Percentiles rank a stretch among this genome's conserved stretches.
Evolutionary conservation across 192 early-diverging fungal genomes (phyloP).

Genomic region (Phlyctochytrium planicorne): DNA sequence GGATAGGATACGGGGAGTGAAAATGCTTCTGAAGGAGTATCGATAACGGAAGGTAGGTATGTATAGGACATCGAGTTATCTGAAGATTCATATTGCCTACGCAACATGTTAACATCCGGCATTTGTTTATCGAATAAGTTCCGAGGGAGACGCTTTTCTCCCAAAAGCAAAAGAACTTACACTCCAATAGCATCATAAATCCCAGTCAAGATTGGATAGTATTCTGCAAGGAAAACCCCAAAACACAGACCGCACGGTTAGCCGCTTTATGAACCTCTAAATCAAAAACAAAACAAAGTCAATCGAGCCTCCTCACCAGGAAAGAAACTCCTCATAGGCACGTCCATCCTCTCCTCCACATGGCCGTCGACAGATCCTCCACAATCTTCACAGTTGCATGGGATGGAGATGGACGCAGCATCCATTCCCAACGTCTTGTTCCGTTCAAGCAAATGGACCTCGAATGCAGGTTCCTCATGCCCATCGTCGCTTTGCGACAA

Average conservation of each 20-base stretch:
- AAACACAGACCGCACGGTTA: no score
- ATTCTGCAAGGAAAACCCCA: not conserved
- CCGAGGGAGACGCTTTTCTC: no score
- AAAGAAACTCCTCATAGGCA: conserved; percentile 56
- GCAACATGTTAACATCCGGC: no score
- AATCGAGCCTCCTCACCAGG: conserved; percentile 25
- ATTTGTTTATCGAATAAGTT: no score
- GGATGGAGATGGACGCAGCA: conserved; percentile 34
- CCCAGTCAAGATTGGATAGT: conserved; percentile 9
- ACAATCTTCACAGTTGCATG: conserved; percentile 20
- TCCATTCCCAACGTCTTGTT: conserved; percentile 43
- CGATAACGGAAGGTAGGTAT: not conserved
- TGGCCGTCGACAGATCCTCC: conserved; percentile 8
- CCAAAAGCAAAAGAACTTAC: not conserved
- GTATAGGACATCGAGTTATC: conserved; percentile 48
- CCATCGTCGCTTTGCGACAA: conserved; percentile 1
- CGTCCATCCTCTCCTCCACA: conserved; percentile 46
- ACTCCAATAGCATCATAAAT: conserved; percentile 2
- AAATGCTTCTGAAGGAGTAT: conserved; percentile 12
- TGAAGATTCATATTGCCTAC: conserved; percentile 17
- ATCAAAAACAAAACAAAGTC: no score
- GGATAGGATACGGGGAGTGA: conserved; percentile 22
- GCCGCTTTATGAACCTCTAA: no score
- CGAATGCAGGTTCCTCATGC: conserved; percentile 17
- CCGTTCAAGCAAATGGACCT: conserved; percentile 40